phyloP scores from a whole-genome alignment of 208 protist species.

The Wallacemonas sp. region DNA sequence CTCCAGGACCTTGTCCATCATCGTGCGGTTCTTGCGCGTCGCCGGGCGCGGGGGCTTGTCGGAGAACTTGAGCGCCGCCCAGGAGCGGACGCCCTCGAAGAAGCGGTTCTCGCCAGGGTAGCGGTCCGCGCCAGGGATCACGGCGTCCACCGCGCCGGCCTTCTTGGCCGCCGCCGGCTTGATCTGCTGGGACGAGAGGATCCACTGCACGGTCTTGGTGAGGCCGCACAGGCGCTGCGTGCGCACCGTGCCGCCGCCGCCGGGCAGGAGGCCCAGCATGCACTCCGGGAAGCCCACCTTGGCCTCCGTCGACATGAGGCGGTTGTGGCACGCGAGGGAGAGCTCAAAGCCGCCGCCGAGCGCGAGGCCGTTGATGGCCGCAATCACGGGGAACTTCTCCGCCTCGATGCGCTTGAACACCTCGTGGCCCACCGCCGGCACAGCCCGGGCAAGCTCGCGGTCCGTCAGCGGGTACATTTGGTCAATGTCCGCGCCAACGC shows the following conservation, averaged over 20 bases:
- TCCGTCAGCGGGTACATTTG: conserved; percentile 82
- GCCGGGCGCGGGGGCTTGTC: conserved; percentile 53
- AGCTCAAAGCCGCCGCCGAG: conserved; percentile 96
- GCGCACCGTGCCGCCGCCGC: conserved; percentile 94
- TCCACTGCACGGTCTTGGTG: conserved; percentile 82
- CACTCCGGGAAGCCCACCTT: conserved; percentile 89
- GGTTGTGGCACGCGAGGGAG: conserved; percentile 93
- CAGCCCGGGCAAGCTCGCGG: conserved; percentile 31
- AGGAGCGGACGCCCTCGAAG: conserved; percentile 61
- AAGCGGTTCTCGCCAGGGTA: conserved; percentile 76
- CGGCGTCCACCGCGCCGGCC: conserved; percentile 62
- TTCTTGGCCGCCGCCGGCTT: conserved; percentile 77
- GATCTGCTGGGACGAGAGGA: conserved; percentile 81
- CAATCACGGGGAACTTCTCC: conserved; percentile 79
- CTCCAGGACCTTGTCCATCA: conserved; percentile 58
- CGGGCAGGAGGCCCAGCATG: conserved; percentile 94
- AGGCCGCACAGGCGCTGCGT: conserved; percentile 93
- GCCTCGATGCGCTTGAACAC: conserved; percentile 74
- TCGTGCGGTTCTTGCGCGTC: conserved; percentile 48
- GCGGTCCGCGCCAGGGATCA: conserved; percentile 57
- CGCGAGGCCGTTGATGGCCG: conserved; percentile 93
- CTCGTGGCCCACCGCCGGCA: conserved; percentile 44
- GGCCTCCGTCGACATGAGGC: conserved; percentile 61
- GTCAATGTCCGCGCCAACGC: conserved; percentile 80
- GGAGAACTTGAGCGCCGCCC: conserved; percentile 52